These are phyloP conservation scores for Sphaerobolus stellatus DNA, from an alignment of 1,284 basidiomycete genomes.

Conservation along the genomic window DNA sequence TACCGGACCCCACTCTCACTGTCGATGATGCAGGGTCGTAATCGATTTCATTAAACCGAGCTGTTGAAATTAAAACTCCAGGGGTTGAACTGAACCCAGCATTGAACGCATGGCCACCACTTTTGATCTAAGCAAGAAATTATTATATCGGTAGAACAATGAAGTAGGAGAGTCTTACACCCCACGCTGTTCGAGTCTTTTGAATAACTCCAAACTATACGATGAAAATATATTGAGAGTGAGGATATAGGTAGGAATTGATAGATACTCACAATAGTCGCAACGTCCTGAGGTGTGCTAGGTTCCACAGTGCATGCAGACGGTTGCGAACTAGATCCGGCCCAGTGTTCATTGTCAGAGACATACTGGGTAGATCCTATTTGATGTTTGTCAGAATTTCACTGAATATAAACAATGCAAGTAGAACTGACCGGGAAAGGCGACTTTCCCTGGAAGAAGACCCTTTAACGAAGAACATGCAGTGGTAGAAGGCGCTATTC, in stretches of 20 bases:
- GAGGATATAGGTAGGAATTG: not conserved
- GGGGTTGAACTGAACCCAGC: slow-evolving; percentile 22
- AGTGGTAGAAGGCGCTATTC: too few species aligned
- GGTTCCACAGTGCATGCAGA: not conserved
- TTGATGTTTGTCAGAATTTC: too few species aligned
- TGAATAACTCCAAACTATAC: not conserved
- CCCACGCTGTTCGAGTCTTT: not conserved
- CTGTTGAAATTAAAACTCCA: slow-evolving; percentile 25
- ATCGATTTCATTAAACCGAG: slow-evolving; percentile 19
- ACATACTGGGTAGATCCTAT: not conserved
- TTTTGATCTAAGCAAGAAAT: too few species aligned
- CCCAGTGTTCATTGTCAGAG: not conserved
- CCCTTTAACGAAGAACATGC: too few species aligned
- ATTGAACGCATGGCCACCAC: slow-evolving; percentile 25
- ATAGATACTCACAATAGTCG: not conserved
- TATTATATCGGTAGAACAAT: too few species aligned
- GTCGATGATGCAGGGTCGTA: slow-evolving; percentile 13
- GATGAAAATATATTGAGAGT: not conserved
- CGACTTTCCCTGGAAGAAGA: too few species aligned
- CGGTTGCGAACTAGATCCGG: not conserved
- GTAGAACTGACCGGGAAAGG: too few species aligned
- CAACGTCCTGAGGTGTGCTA: not conserved
- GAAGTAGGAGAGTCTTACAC: not conserved
- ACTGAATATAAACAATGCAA: too few species aligned
- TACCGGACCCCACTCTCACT: slow-evolving; percentile 19